phyloP scores from a whole-genome alignment of 768 basidiomycete genomes.

The Solioccasus polychromus region DNA sequence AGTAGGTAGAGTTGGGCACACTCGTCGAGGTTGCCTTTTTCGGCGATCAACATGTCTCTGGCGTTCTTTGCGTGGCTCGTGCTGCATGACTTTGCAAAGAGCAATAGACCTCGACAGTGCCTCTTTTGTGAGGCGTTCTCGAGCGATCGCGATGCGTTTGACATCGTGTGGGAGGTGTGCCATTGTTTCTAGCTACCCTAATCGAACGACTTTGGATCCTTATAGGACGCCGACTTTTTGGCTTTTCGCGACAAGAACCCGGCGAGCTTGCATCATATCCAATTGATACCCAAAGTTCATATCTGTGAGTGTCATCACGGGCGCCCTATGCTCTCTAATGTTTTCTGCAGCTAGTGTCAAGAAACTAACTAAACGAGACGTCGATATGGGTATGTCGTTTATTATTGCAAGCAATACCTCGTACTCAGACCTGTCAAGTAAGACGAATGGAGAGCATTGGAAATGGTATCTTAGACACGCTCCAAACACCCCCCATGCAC shows the following conservation, averaged over 20 bases:
- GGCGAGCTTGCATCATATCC: conserved; percentile 47
- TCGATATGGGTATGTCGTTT: conserved; percentile 42
- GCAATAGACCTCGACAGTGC: too few relatives aligned
- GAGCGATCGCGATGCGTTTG: conserved; percentile 39
- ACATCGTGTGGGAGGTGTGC: conserved; percentile 48
- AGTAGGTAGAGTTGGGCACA: too few relatives aligned
- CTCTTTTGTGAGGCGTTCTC: conserved; percentile 44
- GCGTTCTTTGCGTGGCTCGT: too few relatives aligned
- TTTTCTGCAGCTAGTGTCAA: conserved; percentile 50
- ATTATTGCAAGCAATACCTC: too few relatives aligned
- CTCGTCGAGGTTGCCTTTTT: too few relatives aligned
- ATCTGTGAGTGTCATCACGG: conserved; percentile 36
- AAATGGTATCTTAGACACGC: conserved; percentile 45
- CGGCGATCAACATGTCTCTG: too few relatives aligned
- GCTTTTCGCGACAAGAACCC: conserved; percentile 54
- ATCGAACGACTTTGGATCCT: neutral
- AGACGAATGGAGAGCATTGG: conserved; percentile 50
- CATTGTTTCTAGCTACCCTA: neutral
- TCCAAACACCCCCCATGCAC: conserved; percentile 38
- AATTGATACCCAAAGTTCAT: conserved; percentile 50
- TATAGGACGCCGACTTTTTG: conserved; percentile 45
- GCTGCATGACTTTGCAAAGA: too few relatives aligned
- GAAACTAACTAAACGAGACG: conserved; percentile 43
- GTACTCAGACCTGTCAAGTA: conserved; percentile 32
- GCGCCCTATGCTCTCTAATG: neutral